Evolutionary conservation across 2,329 filamentous ascomycete genomes (phyloP).

Genomic region (Hirsutella rhossiliensis): DNA sequence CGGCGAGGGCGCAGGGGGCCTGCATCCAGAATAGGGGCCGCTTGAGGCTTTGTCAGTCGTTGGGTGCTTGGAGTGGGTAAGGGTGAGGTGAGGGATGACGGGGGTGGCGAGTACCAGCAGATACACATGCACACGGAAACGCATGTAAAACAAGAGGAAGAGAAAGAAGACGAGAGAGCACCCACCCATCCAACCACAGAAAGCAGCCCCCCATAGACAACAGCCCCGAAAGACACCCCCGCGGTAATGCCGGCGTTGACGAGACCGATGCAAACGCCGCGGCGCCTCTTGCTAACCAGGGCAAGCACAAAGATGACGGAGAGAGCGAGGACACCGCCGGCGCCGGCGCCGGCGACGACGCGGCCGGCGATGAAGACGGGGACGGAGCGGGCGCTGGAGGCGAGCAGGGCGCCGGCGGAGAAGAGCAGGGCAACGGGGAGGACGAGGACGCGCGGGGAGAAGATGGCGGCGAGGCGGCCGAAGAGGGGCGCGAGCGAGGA

Average conservation of each 20-base stretch:
- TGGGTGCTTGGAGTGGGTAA: no score
- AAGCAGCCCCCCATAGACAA: conserved; percentile 55
- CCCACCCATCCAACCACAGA: conserved; percentile 58
- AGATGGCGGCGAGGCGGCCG: conserved; percentile 57
- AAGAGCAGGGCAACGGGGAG: conserved; percentile 52
- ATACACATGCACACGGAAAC: not conserved
- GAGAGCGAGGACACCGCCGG: conserved; percentile 30
- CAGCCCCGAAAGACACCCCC: conserved; percentile 59
- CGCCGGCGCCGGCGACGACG: conserved; percentile 40
- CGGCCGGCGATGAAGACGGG: conserved; percentile 30
- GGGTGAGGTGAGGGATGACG: no score
- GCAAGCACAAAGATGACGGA: conserved; percentile 57
- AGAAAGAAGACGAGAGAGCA: not conserved
- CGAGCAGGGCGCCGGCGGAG: conserved; percentile 41
- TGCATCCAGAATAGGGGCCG: conserved; percentile 64
- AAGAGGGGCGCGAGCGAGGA: conserved; percentile 52
- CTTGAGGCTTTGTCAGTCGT: conserved; percentile 23
- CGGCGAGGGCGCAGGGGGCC: conserved; percentile 48
- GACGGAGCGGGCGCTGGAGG: conserved; percentile 9
- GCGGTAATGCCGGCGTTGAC: conserved; percentile 62
- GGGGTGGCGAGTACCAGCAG: no score
- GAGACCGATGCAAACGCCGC: conserved; percentile 63
- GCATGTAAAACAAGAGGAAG: not conserved
- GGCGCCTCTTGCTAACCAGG: conserved; percentile 49
- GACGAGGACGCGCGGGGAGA: conserved; percentile 37